phyloP scores from a whole-genome alignment of 2,329 filamentous ascomycete species.

The Westerdykella aurantiaca region DNA sequence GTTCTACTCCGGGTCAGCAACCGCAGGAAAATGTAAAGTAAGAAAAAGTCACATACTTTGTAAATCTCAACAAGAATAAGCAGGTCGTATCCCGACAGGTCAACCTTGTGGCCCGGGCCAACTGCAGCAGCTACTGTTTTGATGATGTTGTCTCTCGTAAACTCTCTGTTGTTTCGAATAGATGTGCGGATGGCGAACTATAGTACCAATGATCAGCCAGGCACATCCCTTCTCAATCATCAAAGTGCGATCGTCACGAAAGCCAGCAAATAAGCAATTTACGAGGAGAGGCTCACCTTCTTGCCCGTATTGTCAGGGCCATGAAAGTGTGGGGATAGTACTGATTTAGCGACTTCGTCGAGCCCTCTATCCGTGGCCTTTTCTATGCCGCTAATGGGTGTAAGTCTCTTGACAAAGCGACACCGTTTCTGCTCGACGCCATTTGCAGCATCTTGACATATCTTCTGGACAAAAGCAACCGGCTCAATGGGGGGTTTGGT shows the following conservation, averaged over 20 bases:
- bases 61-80: constrained; percentile 76
- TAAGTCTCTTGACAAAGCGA: constrained; percentile 56
- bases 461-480: constrained; percentile 53
- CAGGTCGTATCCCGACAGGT: constrained; percentile 71
- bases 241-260: constrained; percentile 2
- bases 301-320: constrained; percentile 43
- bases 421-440: constrained; percentile 49
- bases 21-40: background rate
- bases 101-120: constrained; percentile 64
- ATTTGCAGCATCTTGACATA: constrained; percentile 53
- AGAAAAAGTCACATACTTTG: constrained; percentile 51
- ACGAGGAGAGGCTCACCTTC: constrained; percentile 43
- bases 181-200: constrained; percentile 83
- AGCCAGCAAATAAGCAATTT: background rate
- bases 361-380: constrained; percentile 66
- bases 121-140: constrained; percentile 63
- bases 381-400: constrained; percentile 53
- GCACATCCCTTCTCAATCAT: background rate
- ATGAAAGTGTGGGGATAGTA: constrained; percentile 61
- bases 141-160: constrained; percentile 66
- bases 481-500: constrained; percentile 54
- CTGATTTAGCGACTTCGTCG: constrained; percentile 56
- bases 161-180: constrained; percentile 64
- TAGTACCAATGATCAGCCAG: constrained; percentile 13
- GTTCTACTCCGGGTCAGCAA: constrained; percentile 47